Conservation (phyloP, 768 basidiomycete genomes). For the Russula sp. region DNA sequence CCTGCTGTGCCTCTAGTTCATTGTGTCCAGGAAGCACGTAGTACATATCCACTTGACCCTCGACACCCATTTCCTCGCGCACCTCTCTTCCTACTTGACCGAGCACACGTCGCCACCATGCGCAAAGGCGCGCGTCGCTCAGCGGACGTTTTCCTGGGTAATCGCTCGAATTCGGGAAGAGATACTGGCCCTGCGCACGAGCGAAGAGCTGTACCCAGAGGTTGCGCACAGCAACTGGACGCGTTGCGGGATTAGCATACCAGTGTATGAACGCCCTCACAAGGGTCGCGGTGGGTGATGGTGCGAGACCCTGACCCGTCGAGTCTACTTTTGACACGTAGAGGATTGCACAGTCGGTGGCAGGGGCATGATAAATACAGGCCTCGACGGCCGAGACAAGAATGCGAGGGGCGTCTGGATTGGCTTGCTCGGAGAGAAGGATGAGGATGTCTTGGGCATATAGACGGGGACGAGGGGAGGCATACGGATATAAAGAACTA, state of each 20-base stretch:
- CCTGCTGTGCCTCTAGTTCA: constrained; percentile 58
- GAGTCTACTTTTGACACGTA: constrained; percentile 95
- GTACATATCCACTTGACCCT: constrained; percentile 38
- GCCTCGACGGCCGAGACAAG: constrained; percentile 73
- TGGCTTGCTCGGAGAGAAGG: constrained; percentile 59
- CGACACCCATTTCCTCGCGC: constrained; percentile 26
- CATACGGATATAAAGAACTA: constrained; percentile 68
- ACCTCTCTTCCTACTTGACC: constrained; percentile 44
- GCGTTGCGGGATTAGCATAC: constrained; percentile 30
- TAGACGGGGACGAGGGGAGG: constrained; percentile 55
- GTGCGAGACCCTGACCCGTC: constrained; percentile 63
- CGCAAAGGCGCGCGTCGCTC: constrained; percentile 72
- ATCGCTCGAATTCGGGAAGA: constrained; percentile 85
- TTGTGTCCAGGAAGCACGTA: constrained; percentile 68
- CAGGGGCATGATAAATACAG: constrained; percentile 9
- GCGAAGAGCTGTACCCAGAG: constrained; percentile 37
- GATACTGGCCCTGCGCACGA: constrained; percentile 82
- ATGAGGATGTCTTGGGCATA: constrained; percentile 75
- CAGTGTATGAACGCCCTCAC: constrained; percentile 55
- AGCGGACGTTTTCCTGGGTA: constrained; percentile 64
- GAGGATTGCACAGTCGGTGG: constrained; percentile 16
- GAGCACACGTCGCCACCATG: constrained; percentile 87
- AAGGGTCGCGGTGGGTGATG: constrained; percentile 65
- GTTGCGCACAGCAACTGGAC: constrained; percentile 11
- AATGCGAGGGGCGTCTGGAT: constrained; percentile 45